These are phyloP conservation scores for Cytospora piceae DNA, from an alignment of 2,329 filamentous ascomycete genomes.

Conservation along the genomic window DNA sequence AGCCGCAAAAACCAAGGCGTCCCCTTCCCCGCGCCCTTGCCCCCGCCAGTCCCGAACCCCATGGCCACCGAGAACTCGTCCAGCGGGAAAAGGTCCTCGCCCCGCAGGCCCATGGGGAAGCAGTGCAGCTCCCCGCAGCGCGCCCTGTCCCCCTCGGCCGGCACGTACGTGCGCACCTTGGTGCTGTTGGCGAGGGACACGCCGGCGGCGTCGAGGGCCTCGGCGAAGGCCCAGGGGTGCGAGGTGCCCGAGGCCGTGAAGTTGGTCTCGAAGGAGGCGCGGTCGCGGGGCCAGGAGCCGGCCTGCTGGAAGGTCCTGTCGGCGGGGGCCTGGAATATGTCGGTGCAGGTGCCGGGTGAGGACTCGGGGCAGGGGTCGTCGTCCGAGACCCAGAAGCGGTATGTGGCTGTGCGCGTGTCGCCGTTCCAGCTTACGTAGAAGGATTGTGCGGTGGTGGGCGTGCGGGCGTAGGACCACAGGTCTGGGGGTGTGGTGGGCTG, in stretches of 20 bases:
- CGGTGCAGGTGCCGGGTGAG: neutral
- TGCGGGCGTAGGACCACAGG: conserved; percentile 26
- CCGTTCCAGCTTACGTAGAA: conserved; percentile 28
- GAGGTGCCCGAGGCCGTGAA: conserved; percentile 12
- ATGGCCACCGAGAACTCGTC: neutral
- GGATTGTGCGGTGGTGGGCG: conserved; percentile 5
- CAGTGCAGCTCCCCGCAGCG: conserved; percentile 20
- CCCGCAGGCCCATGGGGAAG: conserved; percentile 6
- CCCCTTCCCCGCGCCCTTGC: neutral
- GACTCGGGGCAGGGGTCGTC: neutral
- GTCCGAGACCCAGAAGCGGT: conserved; percentile 22
- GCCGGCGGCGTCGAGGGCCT: conserved; percentile 19
- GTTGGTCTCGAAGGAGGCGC: conserved; percentile 21
- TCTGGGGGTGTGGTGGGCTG: conserved; percentile 13
- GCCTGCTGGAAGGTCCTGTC: conserved; percentile 15
- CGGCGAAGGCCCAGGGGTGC: conserved; percentile 21
- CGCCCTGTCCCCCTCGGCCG: conserved; percentile 4
- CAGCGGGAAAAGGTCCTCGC: conserved; percentile 11
- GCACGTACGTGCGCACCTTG: conserved; percentile 23
- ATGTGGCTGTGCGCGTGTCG: conserved; percentile 12
- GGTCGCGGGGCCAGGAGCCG: conserved; percentile 8
- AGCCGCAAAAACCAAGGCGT: conserved; percentile 1
- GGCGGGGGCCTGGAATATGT: neutral
- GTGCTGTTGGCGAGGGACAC: conserved; percentile 19
- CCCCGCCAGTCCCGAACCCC: neutral